Base-by-base conservation (phyloP, 345 rosid species). In the Bruguiera parviflora region DNA sequence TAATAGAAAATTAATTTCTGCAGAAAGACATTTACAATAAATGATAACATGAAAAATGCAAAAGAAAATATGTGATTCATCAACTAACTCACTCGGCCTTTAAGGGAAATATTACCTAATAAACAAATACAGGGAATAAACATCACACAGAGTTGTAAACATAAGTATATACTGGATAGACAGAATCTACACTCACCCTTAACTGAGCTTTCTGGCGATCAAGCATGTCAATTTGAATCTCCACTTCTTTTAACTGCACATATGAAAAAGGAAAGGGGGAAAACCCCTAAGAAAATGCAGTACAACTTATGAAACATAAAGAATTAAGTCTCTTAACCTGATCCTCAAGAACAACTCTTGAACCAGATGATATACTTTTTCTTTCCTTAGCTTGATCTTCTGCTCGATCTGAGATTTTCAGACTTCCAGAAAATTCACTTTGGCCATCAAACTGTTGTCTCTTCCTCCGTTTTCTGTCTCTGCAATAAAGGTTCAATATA, bases 231-330 rank as follows among this genome's bases (percentile, higher is more conserved):
- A 92, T 76, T 71, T 87, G 88, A 68, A 70, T 56, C 71, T 69
- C 77, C 70, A 82, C 79, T 58, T 87, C 90, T 78, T 82, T 87
- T 65, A 95, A 75, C 99, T 92, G 92, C 73, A 77, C 32, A 65
- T 65, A 61, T 37, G 72, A 74, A 69, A 69, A 64, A 47, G 68
- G 75, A 46, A 65, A 20, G 3, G 24, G 63, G 58, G 16, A 3
- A 28, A 65, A 33, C 22, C 1, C 2, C 16, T 24, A 4, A 56
- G 6, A 24, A 8, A 56, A 56, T 24, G 16, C 16, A 24, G 25
- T n/a, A 5, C 59, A 43, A 43, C 1, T 11, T 43, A 43, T 43
- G 16, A 11, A 43, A 3, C 19, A 3, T 2, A 43, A 43, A 43
- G 49, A 43, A 43, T 43, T 5, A 11, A 43, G 18, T 43, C 49